Conservation (phyloP, 1,284 basidiomycete genomes). For the Rhodofomes roseus region DNA sequence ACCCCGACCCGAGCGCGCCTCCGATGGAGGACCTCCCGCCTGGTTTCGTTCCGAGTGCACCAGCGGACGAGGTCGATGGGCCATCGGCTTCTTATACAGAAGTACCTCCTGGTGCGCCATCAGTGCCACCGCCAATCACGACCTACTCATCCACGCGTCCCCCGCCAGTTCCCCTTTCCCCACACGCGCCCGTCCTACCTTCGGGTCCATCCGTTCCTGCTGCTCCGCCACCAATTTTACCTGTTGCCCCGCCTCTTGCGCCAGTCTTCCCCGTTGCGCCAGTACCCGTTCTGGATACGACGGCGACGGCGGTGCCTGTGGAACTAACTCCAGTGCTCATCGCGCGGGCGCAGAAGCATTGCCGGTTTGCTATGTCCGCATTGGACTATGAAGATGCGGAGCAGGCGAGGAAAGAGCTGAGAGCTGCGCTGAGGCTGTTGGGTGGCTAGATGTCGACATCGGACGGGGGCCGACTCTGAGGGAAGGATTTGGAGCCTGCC, state of each 20-base stretch:
- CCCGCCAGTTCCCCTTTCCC: not conserved
- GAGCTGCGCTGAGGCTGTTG: constrained; percentile 70
- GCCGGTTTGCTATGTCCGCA: constrained; percentile 86
- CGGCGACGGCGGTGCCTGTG: constrained; percentile 29
- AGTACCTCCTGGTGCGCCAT: not conserved
- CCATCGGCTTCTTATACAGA: not conserved
- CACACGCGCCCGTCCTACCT: constrained; percentile 6
- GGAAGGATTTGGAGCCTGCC: no score
- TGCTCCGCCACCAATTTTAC: constrained; percentile 11
- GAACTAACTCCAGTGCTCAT: constrained; percentile 64
- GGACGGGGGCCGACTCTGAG: no score
- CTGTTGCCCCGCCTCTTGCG: constrained; percentile 12
- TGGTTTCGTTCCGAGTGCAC: constrained; percentile 9
- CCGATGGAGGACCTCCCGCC: constrained; percentile 3
- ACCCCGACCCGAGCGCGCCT: not conserved
- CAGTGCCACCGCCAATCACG: not conserved
- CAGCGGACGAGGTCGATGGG: not conserved
- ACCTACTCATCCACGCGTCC: not conserved
- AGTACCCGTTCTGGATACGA: constrained; percentile 20
- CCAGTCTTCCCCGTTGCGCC: constrained; percentile 4
- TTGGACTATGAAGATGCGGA: constrained; percentile 90
- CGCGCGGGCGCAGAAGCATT: constrained; percentile 83
- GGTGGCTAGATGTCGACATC: constrained; percentile 37
- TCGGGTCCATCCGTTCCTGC: constrained; percentile 7
- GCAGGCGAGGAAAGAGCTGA: constrained; percentile 78